Evolutionary conservation across 345 rosid species (phyloP).

Genomic region (Lepidium sativum): DNA sequence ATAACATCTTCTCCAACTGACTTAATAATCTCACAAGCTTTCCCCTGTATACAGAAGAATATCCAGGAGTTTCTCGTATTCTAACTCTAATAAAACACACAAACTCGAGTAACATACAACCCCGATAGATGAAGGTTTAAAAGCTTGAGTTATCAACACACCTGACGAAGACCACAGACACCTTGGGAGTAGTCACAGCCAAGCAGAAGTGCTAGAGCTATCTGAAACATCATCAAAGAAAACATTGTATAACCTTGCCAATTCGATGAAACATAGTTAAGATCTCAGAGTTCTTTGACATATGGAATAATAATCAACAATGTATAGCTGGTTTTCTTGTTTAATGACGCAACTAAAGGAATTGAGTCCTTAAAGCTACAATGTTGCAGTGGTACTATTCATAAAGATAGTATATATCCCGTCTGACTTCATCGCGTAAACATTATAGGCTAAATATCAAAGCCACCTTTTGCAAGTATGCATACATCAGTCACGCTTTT

Average conservation of each 20-base stretch:
- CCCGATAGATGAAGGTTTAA: neutral
- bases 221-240: slow-evolving; percentile 33
- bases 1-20: slow-evolving; percentile 54
- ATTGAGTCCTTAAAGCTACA: neutral
- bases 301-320: neutral
- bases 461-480: neutral
- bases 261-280: neutral
- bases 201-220: slow-evolving; percentile 75
- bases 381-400: neutral
- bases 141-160: slow-evolving; percentile 30
- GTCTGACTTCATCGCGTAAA: neutral
- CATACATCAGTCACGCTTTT: neutral
- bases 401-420: neutral
- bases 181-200: slow-evolving; percentile 89
- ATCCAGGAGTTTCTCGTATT: neutral
- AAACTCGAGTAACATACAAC: neutral
- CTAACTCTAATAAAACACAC: neutral
- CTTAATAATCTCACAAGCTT: slow-evolving; percentile 73
- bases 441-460: neutral
- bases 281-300: neutral
- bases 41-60: slow-evolving; percentile 41
- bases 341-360: neutral
- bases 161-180: slow-evolving; percentile 78
- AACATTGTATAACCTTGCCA: neutral
- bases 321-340: neutral